Evolutionary conservation across 345 rosid species (phyloP).

Genomic region (Heritiera littoralis): DNA sequence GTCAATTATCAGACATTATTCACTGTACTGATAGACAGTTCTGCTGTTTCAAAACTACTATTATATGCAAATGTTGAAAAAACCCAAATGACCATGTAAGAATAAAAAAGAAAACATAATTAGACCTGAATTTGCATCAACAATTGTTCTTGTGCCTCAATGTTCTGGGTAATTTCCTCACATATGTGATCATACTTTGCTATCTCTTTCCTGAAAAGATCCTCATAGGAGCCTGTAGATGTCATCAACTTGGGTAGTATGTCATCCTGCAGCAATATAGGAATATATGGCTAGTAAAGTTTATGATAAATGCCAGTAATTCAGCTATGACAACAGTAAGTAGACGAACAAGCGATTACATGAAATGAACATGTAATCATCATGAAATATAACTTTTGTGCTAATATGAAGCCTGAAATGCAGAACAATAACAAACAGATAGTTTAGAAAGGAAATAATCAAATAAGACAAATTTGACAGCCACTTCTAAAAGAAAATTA

Average conservation of each 20-base stretch:
- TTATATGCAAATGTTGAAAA: background rate
- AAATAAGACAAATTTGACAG: background rate
- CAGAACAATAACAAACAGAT: background rate
- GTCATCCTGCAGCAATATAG: conserved; percentile 72
- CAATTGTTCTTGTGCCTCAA: conserved; percentile 87
- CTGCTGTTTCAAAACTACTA: background rate
- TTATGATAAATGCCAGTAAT: conserved; percentile 3
- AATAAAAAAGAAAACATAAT: background rate
- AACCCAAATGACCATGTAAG: background rate
- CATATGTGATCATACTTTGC: conserved; percentile 85
- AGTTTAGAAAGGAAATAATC: background rate
- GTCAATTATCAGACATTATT: background rate
- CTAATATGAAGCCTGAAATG: background rate
- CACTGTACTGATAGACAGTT: background rate
- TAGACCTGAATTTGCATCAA: conserved; percentile 89
- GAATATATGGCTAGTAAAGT: conserved; percentile 22
- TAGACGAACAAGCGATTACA: background rate
- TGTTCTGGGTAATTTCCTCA: conserved; percentile 82
- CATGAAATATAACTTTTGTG: background rate
- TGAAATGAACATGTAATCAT: background rate
- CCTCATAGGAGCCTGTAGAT: conserved; percentile 80
- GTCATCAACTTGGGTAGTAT: conserved; percentile 97
- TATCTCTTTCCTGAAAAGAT: conserved; percentile 93
- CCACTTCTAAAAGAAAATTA: background rate
- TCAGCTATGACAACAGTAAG: background rate